Evolutionary conservation across 1,284 basidiomycete genomes (phyloP).

Genomic region (Moesziomyces sp.): DNA sequence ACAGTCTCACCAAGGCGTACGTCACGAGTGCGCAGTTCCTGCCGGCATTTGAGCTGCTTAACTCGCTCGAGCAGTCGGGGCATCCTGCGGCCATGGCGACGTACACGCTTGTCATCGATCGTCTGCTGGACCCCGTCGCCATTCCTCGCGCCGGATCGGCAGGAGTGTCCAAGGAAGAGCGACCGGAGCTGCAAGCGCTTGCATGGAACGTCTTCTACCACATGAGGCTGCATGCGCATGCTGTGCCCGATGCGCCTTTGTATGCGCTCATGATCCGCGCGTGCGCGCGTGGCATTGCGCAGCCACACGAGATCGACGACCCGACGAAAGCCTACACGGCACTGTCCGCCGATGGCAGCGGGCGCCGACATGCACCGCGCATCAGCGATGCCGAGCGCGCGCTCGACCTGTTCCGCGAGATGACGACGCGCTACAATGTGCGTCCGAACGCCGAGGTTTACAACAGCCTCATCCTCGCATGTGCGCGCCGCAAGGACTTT

Average conservation of each 20-base stretch:
- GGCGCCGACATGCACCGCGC: background rate
- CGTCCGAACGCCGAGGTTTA: slow-evolving; percentile 79
- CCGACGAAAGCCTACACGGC: slow-evolving; percentile 6
- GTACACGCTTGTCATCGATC: slow-evolving; percentile 60
- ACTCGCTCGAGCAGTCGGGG: slow-evolving; percentile 44
- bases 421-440: slow-evolving; percentile 77
- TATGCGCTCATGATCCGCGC: slow-evolving; percentile 90
- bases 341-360: background rate
- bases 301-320: slow-evolving; percentile 66
- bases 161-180: slow-evolving; percentile 16
- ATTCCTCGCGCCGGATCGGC: background rate
- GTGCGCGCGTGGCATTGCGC: slow-evolving; percentile 75
- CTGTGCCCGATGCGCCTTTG: slow-evolving; percentile 77
- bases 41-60: slow-evolving; percentile 49
- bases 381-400: slow-evolving; percentile 85
- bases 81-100: slow-evolving; percentile 56
- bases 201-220: slow-evolving; percentile 90
- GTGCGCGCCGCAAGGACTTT: slow-evolving; percentile 70
- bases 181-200: slow-evolving; percentile 39
- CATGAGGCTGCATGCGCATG: slow-evolving; percentile 93
- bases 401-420: slow-evolving; percentile 90
- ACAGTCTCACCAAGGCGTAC: slow-evolving; percentile 59
- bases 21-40: slow-evolving; percentile 20
- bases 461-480: slow-evolving; percentile 81
- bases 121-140: slow-evolving; percentile 26